Conservation (phyloP, 441 rosid species). For the Arabidopsis hybrid region DNA sequence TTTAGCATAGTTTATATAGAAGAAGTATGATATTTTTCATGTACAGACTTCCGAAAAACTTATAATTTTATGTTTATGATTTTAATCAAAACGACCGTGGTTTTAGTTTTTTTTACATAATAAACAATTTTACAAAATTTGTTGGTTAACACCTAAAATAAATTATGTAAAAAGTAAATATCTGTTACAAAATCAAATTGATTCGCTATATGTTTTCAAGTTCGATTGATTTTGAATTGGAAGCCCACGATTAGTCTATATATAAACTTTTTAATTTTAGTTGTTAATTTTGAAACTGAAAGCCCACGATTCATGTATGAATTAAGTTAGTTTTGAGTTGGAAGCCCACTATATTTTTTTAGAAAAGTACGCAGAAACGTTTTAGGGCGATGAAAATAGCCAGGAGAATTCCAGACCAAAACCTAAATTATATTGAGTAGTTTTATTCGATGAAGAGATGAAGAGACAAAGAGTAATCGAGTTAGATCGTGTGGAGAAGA, state of each 20-base stretch:
- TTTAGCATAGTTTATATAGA: neutral
- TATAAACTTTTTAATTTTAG: no score
- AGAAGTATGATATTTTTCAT: neutral
- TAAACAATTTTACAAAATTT: neutral
- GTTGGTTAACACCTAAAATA: no score
- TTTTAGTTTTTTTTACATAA: neutral
- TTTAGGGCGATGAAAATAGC: neutral
- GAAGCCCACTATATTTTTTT: neutral
- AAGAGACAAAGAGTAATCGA: slow-evolving; percentile 42
- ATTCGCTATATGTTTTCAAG: no score
- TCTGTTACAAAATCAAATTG: no score
- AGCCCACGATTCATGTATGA: no score
- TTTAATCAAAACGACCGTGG: neutral
- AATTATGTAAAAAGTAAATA: no score
- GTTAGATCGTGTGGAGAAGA: slow-evolving; percentile 22
- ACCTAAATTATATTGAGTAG: neutral
- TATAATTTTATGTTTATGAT: neutral
- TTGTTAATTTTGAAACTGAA: no score
- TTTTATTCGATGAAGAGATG: slow-evolving; percentile 21
- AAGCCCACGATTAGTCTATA: no score
- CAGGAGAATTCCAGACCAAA: neutral
- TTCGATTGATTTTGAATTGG: no score
- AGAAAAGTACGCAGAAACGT: neutral
- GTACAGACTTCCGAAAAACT: neutral
- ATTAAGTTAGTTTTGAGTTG: neutral